phyloP scores from a whole-genome alignment of 345 rosid genomes.

The Nephelium lappaceum region DNA sequence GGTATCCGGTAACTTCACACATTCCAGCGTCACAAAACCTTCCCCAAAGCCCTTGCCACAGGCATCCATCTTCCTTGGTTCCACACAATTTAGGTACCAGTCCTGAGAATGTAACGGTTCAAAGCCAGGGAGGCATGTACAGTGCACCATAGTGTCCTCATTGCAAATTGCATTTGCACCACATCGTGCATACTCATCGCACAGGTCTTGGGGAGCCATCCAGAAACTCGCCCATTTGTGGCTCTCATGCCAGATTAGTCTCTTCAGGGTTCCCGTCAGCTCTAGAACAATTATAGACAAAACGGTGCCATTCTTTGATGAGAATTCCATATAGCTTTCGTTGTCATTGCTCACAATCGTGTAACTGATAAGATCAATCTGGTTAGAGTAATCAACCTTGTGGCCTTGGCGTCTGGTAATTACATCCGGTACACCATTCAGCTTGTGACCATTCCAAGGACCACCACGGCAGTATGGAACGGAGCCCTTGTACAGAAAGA shows the following conservation, averaged over 20 bases:
- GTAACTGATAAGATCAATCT: not conserved
- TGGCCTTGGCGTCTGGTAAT: not conserved
- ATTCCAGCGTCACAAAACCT: not conserved
- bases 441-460: slow-evolving; percentile 16
- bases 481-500: not conserved
- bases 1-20: slow-evolving; percentile 2
- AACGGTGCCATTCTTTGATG: not conserved
- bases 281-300: not conserved
- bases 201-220: slow-evolving; percentile 17
- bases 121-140: slow-evolving; percentile 26
- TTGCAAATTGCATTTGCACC: slow-evolving; percentile 22
- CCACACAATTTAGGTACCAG: not conserved
- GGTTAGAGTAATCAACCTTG: not conserved
- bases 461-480: not conserved
- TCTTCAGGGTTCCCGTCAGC: not conserved
- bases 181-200: slow-evolving; percentile 27
- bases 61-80: not conserved
- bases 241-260: slow-evolving; percentile 13
- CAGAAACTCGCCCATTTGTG: slow-evolving; percentile 11
- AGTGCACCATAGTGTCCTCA: not conserved
- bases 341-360: not conserved
- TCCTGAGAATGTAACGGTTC: not conserved
- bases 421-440: slow-evolving; percentile 3
- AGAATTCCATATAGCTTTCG: not conserved
- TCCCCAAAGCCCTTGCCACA: slow-evolving; percentile 10